Evolutionary conservation across 805 yeast species (phyloP), one percentile per base, ranked within the genome.

Genomic region (Starmerella cellae): DNA sequence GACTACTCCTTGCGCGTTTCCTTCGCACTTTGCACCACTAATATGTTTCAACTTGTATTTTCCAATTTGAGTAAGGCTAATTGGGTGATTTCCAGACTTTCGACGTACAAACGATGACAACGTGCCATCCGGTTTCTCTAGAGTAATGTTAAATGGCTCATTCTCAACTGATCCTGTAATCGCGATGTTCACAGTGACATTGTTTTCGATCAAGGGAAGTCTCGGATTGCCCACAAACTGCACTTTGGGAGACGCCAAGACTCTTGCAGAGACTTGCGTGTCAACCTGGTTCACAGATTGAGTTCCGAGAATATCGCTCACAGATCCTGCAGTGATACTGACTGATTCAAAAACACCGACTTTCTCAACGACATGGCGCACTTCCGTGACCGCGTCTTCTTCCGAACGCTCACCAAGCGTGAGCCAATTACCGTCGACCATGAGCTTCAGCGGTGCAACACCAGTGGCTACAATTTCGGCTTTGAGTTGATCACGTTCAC

Each of bases 391-490:
- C 10, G 35, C 45, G 21, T 44, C 47, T 2, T 41, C 38, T 2
- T 13, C 38, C 8, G 21, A 11, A 1, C 29, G 32, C 10, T 46
- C 46, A n/a, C 48, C 46, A 3, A 49, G 19, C 6, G 41, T 41
- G 10, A 36, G 13, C 46, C 44, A 32, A 11, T 30, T 37, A 14
- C 45, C 47, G 18, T 44, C 45, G 2, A 51, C 35, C 33, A 66
- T 64, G 28, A 81, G 61, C 19, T 70, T 71, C 44, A 81, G 60
- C 0, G 98, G 97, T 1, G 88, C 78, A 2, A 84, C 81, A 41
- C 97, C 96, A 17, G 65, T 60, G 1, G 78, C 71, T 2, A 69
- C 64, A 26, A 88, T 67, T 13, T 61, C 60, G 1, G 77, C 60
- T 19, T 69, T 61, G 49, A 75, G 82, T 3, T 58, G 39, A 16